Base-by-base conservation (phyloP, 352 stramenopile species). In the Globisporangium parvum region DNA sequence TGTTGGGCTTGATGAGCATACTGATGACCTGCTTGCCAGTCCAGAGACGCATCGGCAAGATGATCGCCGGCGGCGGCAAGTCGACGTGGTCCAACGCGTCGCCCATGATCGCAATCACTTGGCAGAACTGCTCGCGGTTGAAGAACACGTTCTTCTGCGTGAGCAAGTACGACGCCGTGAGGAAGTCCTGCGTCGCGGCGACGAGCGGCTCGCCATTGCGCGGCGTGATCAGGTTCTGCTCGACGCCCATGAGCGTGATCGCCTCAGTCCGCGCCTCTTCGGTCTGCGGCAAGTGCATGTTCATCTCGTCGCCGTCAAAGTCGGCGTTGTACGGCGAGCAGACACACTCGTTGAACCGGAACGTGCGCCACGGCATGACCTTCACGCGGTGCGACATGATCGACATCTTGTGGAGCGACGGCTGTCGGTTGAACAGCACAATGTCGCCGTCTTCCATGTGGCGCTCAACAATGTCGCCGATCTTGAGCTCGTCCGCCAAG, bases 301-400 rank as follows among this genome's bases (percentile, higher is more conserved):
- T 99, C 97, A 99, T 99, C 68, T 99, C 97, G 63, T 99, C 97
- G 56, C 97, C 97, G 73, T 99, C 97, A 66, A 99, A 99, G 73
- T 99, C 97, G 39, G 97, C 97, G 51, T 99, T 99, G 74, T 99
- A 99, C 31, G 97, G 97, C 49, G 96, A 96, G 75, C 97, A 99
- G 37, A 98, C 96, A 60, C 97, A 99, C 75, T 99, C 98, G 76
- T 99, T 99, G 75, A 99, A 99, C 20, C 97, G 91, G 70, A 99
- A 99, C 14, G 98, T 99, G 37, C 96, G 80, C 92, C 93, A 99
- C 6, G 96, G 87, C 75, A 99, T 95, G 33, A 99, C 92, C 67
- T 96, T 92, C 46, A 86, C 73, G 20, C 80, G 79, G 51, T 93
- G 85, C 23, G 78, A 70, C 98, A 99, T 99, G 71, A 99, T 99